Percentiles rank a stretch among this genome's conserved stretches.
Evolutionary conservation across 495 filamentous ascomycete species (phyloP).

Genomic region (Xylaria palmicola): DNA sequence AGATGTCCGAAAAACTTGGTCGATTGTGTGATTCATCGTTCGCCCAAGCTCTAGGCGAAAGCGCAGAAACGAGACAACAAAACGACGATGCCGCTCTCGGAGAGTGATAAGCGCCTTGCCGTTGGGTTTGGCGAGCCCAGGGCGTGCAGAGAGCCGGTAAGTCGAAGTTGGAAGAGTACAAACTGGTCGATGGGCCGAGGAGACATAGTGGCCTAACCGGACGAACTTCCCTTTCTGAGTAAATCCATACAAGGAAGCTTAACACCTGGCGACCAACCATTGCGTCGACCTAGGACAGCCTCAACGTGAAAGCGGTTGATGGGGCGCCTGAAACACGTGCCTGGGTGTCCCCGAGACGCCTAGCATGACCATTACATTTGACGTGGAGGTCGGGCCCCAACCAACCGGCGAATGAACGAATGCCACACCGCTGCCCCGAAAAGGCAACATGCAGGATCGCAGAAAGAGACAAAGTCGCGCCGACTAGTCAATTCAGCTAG

Average conservation of each 20-base stretch:
- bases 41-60: background rate
- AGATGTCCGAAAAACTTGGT: background rate
- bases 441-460: constrained; percentile 29
- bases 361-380: constrained; percentile 19
- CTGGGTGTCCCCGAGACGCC: constrained; percentile 15
- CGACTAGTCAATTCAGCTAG: constrained; percentile 20
- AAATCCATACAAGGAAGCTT: constrained; percentile 6
- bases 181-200: constrained; percentile 6
- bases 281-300: constrained; percentile 11
- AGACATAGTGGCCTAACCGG: constrained; percentile 13
- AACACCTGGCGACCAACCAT: constrained; percentile 20
- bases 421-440: constrained; percentile 34
- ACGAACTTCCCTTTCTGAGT: constrained; percentile 1
- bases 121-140: constrained; percentile 6
- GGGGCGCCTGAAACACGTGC: constrained; percentile 19
- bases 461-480: constrained; percentile 13
- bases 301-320: constrained; percentile 7
- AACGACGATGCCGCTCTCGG: constrained; percentile 5
- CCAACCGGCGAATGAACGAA: constrained; percentile 27
- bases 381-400: constrained; percentile 34
- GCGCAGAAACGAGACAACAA: background rate
- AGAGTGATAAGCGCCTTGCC: constrained; percentile 7
- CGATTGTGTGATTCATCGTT: background rate
- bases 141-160: background rate
- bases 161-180: background rate